Base-by-base conservation (phyloP, 2,329 filamentous ascomycete species). In the Chaetothyriales sp. region DNA sequence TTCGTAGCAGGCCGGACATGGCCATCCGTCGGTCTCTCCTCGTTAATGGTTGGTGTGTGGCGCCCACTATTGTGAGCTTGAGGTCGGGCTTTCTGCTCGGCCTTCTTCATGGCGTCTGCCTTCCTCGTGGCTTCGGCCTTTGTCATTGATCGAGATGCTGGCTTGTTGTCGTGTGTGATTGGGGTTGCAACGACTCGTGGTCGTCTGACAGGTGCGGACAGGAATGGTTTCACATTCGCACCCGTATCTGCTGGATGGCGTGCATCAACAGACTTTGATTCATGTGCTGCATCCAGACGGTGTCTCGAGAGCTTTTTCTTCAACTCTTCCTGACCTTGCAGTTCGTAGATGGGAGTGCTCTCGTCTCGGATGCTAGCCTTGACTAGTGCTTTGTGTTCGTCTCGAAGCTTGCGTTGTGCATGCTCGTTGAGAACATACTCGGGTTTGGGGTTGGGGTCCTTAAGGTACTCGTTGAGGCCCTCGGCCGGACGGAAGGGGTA, bases 191-290 rank as follows among this genome's bases (percentile, higher is more conserved):
- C 53, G 39, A 59, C 55, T 42, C 53, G 53, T 10, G 53, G 53
- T 58, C 58, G 54, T 51, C 58, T 54, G 53, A 60, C 55, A 32
- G 58, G 58, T n/a, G 58, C 58, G 18, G 58, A 55, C 47, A 58
- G 44, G n/a, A 60, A 47, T 28, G 51, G 52, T 19, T 50, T 53
- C 15, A 50, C 26, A 20, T 49, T 53, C 51, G 51, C 26, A 51
- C 43, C 48, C 53, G 50, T 28, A 26, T 46, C 43, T 52, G 49
- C 43, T 49, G 49, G 46, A 47, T 46, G n/a, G 44, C 10, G 8
- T 43, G 42, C 28, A 51, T 53, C 45, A 25, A 8, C 22, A 47
- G 45, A 5, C n/a, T 7, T 18, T 28, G 18, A 18, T 48, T 47
- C 48, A 28, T 47, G 47, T 25, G n/a, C 50, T 47, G 42, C 48